Evolutionary conservation across 2,329 filamentous ascomycete species (phyloP), one percentile per base, ranked within the genome.

Genomic region (Exophiala spinifera): DNA sequence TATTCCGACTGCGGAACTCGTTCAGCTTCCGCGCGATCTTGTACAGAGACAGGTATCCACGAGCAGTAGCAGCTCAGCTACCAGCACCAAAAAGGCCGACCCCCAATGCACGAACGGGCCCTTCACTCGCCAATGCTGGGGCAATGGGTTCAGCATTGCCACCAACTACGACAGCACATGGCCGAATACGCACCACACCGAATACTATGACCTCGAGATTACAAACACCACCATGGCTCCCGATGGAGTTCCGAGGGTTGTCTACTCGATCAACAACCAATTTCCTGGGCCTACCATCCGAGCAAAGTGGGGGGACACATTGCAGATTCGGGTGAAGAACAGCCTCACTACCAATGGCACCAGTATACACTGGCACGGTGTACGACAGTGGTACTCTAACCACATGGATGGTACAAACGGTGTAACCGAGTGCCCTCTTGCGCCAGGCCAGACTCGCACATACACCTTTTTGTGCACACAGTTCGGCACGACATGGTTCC

Each of bases 281-380:
- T 86, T 81, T 57, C 87, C 87, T 1, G 87, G 85, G 0, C 87
- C 87, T 1, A 74, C 78, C 8, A 82, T 91, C 51, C 76, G 79
- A 56, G 85, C 81, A 14, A 78, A 83, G 66, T 85, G 81, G 82
- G 82, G 82, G 15, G 82, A 85, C 63, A 72, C 61, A 19, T 69
- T 85, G 3, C 63, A 69, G 11, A 69, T 83, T 14, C 79, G 79
- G 49, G 76, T 86, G 7, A 79, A 71, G 37, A 87, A 85, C 65
- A 64, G 72, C 51, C 55, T 76, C 67, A 70, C 70, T 13, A 67
- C 74, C 54, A 86, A 86, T 59, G 82, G 83, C 28, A 85, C 82
- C 5, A 76, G 75, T 17, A 79, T 86, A 14, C 83, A 87, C 63
- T 86, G 77, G 70, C 84, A 87, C 62, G 85, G 82, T 19, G 71